phyloP scores from a whole-genome alignment of 2,329 filamentous ascomycete genomes.

The Calonectria hawksworthii region DNA sequence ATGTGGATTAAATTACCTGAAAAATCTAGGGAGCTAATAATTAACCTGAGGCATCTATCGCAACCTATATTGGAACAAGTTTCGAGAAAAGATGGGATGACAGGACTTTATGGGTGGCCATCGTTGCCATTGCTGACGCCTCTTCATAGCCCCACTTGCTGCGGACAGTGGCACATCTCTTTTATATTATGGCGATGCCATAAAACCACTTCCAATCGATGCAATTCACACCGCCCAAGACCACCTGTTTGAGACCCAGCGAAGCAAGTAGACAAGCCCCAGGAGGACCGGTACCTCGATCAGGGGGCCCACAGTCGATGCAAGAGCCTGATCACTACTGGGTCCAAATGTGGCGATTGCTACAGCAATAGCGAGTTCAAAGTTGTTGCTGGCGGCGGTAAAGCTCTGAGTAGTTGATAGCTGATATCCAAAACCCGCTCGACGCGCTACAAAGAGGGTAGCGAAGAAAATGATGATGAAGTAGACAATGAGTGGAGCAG shows the following conservation, averaged over 20 bases:
- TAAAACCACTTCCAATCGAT: neutral
- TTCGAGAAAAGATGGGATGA: no score
- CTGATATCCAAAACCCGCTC: slow-evolving; percentile 80
- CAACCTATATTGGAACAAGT: no score
- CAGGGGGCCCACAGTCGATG: slow-evolving; percentile 85
- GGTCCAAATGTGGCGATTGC: slow-evolving; percentile 86
- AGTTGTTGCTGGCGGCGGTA: slow-evolving; percentile 93
- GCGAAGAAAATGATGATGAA: slow-evolving; percentile 81
- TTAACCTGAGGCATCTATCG: no score
- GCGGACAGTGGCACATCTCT: neutral
- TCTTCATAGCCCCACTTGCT: neutral
- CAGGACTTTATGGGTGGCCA: no score
- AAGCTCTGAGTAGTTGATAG: slow-evolving; percentile 84
- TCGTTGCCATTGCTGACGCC: neutral
- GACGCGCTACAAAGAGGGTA: slow-evolving; percentile 73
- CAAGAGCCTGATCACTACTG: slow-evolving; percentile 83
- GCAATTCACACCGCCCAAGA: neutral
- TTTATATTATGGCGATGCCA: neutral
- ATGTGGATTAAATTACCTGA: no score
- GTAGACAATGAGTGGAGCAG: slow-evolving; percentile 85
- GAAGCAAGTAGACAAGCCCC: slow-evolving; percentile 81
- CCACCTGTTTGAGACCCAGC: slow-evolving; percentile 68
- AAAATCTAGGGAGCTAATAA: no score
- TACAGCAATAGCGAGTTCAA: slow-evolving; percentile 91
- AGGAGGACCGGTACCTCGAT: slow-evolving; percentile 91